These are phyloP conservation scores for Luvunga scandens DNA, from an alignment of 345 rosid species.

Conservation along the genomic window DNA sequence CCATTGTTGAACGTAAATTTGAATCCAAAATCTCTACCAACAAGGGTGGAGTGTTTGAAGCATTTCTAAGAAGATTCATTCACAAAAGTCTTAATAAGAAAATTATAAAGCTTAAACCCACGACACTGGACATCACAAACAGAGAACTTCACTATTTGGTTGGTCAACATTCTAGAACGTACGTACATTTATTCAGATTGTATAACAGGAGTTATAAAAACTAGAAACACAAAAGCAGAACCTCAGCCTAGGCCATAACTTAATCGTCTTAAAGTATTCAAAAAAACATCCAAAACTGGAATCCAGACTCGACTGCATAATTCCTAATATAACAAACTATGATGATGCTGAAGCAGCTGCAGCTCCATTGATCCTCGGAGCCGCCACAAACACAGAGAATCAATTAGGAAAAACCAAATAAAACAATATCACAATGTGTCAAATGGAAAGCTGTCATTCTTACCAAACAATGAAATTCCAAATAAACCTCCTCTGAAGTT, in stretches of 20 bases:
- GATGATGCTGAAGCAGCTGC: not conserved
- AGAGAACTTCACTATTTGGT: too few relatives aligned
- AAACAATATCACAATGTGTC: not conserved
- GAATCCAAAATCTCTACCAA: too few relatives aligned
- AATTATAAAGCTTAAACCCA: too few relatives aligned
- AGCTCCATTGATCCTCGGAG: constrained; percentile 13
- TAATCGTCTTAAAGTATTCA: not conserved
- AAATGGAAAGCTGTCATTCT: too few relatives aligned
- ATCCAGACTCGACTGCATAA: not conserved
- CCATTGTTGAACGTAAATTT: too few relatives aligned
- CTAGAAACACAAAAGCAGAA: not conserved
- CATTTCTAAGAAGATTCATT: too few relatives aligned
- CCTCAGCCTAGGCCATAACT: not conserved
- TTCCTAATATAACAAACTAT: not conserved
- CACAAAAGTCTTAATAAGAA: too few relatives aligned
- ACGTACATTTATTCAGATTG: too few relatives aligned
- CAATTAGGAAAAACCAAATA: not conserved
- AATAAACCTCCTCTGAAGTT: constrained; percentile 24
- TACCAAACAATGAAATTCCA: not conserved
- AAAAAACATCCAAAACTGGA: not conserved
- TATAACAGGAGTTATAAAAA: too few relatives aligned
- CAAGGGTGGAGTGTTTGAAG: too few relatives aligned
- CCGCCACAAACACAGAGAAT: not conserved
- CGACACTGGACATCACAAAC: too few relatives aligned
- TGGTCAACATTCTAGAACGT: too few relatives aligned